Conservation (phyloP, 805 yeast species). For the Kodamaea jinghongensis region DNA sequence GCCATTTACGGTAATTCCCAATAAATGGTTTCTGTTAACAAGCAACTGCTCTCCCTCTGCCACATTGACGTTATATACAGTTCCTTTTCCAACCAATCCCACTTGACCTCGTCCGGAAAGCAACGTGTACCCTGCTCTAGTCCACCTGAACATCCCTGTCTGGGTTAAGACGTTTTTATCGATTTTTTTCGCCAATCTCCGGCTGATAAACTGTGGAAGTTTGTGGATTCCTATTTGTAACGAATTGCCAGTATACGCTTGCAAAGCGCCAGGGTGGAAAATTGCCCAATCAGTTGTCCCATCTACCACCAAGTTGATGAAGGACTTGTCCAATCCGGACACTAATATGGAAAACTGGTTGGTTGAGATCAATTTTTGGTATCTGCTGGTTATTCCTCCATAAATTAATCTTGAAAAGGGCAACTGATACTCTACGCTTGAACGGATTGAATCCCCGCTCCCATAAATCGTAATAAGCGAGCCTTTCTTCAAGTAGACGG, state of each 20-base stretch:
- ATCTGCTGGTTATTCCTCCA: conserved; percentile 45
- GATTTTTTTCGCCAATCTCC: conserved; percentile 26
- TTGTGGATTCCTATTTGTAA: conserved; percentile 36
- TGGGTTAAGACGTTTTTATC: conserved; percentile 20
- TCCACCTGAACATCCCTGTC: conserved; percentile 42
- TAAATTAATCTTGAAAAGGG: conserved; percentile 43
- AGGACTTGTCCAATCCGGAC: conserved; percentile 29
- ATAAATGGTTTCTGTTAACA: conserved; percentile 43
- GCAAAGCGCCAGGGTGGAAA: conserved; percentile 45
- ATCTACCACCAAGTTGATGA: conserved; percentile 47
- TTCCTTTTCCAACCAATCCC: conserved; percentile 54
- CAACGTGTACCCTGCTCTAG: conserved; percentile 42
- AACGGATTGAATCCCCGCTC: conserved; percentile 17
- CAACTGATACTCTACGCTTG: conserved; percentile 28
- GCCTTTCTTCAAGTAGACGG: conserved; percentile 47
- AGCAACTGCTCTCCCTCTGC: conserved; percentile 47
- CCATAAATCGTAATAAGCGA: conserved; percentile 50
- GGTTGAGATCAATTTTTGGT: conserved; percentile 48
- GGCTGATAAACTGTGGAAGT: conserved; percentile 40
- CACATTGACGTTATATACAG: conserved; percentile 47
- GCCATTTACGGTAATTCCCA: conserved; percentile 53
- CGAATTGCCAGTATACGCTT: conserved; percentile 54
- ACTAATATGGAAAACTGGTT: conserved; percentile 45
- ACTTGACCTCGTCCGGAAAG: conserved; percentile 58
- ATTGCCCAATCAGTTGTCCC: conserved; percentile 66